Evolutionary conservation across 352 stramenopile genomes (phyloP).

Genomic region (Lagenidium sp.): DNA sequence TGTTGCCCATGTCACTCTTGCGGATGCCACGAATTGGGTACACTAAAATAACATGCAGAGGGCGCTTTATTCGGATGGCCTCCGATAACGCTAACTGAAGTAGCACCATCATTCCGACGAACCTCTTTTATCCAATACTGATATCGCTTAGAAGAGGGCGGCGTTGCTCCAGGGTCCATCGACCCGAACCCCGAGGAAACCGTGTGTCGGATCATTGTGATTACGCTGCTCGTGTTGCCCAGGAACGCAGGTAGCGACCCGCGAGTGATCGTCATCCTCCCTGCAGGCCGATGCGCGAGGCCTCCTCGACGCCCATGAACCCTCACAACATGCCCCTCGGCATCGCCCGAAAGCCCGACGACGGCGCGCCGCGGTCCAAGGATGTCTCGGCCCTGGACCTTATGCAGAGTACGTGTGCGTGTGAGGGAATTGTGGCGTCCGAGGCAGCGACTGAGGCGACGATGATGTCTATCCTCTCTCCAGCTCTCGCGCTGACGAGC

Average conservation of each 20-base stretch:
- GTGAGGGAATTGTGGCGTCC: not conserved
- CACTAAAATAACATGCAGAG: no score
- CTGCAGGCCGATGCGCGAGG: conserved; percentile 1
- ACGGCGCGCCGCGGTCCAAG: conserved; percentile 9
- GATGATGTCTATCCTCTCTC: not conserved
- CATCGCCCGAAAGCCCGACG: conserved; percentile 6
- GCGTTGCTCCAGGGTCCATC: no score
- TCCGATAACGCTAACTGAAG: no score
- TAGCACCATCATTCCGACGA: no score
- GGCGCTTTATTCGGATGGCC: no score
- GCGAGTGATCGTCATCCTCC: conserved; percentile 1
- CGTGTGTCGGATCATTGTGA: no score
- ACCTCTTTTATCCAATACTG: no score
- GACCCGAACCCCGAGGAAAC: no score
- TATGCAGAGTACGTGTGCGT: conserved; percentile 36
- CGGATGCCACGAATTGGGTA: no score
- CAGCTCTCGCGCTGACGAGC: conserved; percentile 60
- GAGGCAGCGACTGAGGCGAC: not conserved
- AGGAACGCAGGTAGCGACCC: not conserved
- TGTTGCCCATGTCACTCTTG: no score
- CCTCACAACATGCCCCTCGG: conserved; percentile 3
- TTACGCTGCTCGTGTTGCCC: not conserved
- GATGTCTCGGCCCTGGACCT: conserved; percentile 48
- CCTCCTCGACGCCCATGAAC: no score
- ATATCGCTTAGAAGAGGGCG: no score